A percentile compares a stretch with the other conserved stretches of the same genome.
These are phyloP conservation scores for Fallopia convolvulus DNA, from an alignment of 148 eudicot species.

Conservation along the genomic window DNA sequence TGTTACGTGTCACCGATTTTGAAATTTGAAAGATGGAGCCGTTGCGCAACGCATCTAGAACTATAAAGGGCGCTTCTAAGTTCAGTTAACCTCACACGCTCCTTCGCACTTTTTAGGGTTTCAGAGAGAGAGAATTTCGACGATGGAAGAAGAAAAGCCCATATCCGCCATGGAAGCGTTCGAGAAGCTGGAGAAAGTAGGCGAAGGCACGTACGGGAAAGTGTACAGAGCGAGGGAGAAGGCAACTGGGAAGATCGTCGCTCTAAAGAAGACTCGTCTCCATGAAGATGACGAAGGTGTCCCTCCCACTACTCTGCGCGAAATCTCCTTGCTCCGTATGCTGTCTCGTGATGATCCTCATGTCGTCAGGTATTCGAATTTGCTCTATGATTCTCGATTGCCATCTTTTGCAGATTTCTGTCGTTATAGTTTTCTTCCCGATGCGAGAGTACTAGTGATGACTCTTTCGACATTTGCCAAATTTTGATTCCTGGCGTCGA, in stretches of 20 bases:
- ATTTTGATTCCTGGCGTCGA: neutral
- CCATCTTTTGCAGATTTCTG: neutral
- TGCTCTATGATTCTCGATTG: neutral
- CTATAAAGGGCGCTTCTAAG: neutral
- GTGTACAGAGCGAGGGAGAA: constrained; percentile 85
- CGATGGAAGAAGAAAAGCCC: constrained; percentile 14
- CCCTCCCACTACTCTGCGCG: constrained; percentile 94
- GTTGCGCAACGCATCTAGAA: constrained; percentile 10
- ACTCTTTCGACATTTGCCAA: neutral
- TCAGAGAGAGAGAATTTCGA: constrained; percentile 18
- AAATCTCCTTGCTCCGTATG: constrained; percentile 83
- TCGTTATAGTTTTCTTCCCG: neutral
- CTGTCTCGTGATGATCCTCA: constrained; percentile 82
- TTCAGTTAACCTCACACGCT: constrained; percentile 4
- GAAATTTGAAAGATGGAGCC: constrained; percentile 23
- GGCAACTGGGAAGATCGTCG: constrained; percentile 84
- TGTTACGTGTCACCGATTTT: constrained; percentile 8
- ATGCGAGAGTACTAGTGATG: neutral
- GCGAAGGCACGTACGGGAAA: constrained; percentile 94
- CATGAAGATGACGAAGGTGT: constrained; percentile 95
- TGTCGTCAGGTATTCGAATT: constrained; percentile 47
- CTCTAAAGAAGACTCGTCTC: constrained; percentile 88
- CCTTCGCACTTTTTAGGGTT: constrained; percentile 8
- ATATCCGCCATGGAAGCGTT: constrained; percentile 73
- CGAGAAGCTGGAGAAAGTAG: constrained; percentile 97